Percentiles rank a stretch among this genome's conserved stretches.
phyloP scores from a whole-genome alignment of 306 rosid genomes.

The Ormosia semicastrata region DNA sequence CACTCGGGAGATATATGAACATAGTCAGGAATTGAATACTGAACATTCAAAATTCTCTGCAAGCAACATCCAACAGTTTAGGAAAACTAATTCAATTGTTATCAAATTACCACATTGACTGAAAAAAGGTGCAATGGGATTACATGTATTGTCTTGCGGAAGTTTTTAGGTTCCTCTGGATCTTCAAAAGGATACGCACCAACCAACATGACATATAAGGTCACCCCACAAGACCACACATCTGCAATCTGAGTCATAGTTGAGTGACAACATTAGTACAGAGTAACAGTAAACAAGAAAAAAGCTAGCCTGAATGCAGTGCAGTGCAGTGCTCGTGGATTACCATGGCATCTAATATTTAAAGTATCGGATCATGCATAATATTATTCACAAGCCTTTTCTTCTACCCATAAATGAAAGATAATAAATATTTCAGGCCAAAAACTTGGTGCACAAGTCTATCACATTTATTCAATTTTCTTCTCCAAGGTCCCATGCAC shows the following conservation, averaged over 20 bases:
- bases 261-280: not conserved
- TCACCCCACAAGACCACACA: slow-evolving; percentile 99
- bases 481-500: not conserved
- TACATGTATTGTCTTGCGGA: slow-evolving; percentile 92
- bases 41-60: slow-evolving; percentile 95
- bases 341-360: not conserved
- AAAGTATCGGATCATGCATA: not conserved
- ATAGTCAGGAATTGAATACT: slow-evolving; percentile 90
- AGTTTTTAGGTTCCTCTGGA: slow-evolving; percentile 93
- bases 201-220: slow-evolving; percentile 96
- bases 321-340: not conserved
- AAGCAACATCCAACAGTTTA: slow-evolving; percentile 25
- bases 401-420: not conserved
- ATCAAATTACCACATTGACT: not conserved
- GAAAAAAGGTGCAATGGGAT: not conserved
- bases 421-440: not conserved
- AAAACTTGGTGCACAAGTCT: not conserved
- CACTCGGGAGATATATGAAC: slow-evolving; percentile 91
- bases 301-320: not conserved
- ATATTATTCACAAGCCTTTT: not conserved
- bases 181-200: slow-evolving; percentile 98
- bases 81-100: slow-evolving; percentile 14
- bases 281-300: not conserved
- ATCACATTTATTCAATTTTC: not conserved
- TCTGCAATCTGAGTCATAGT: slow-evolving; percentile 76